Evolutionary conservation across 2,329 filamentous ascomycete genomes (phyloP), one percentile per base, ranked within the genome.

Genomic region (Atkinsonella texensis): DNA sequence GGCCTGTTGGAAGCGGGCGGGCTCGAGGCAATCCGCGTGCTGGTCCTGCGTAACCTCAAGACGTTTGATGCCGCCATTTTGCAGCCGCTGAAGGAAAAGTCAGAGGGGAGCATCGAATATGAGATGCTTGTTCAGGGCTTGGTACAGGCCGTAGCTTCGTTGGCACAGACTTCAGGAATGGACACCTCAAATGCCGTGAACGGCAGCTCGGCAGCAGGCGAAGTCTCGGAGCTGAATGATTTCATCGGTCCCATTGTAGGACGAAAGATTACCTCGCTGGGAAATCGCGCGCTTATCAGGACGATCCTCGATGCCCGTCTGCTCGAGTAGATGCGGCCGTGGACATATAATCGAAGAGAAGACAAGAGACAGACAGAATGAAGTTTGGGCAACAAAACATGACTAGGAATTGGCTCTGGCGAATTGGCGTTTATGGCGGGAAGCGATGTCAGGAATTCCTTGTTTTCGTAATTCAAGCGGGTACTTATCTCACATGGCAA

Each of bases 1-100:
- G 91, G 90, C 1, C 73, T 98, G 2, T 76, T 84, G 2, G 81
- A 84, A 1, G 84, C 94, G 23, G 89, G 89, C 28, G 89, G 78
- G 0, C 70, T 75, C 20, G 78, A 81, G 60, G 75, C 76, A 8
- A 73, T 81, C 38, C 74, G 77, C 12, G 70, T 81, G 2, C 66
- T 81, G 33, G 70, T 80, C 12, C 65, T 82, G 35, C 74, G 75
- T 17, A 79, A 79, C 58, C 68, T 82, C 44, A 75, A 75, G 58
- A 68, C 68, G 13, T 77, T 81, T 50, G 77, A 80, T 58, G 60
- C 68, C 0, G 69, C 68, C 7, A 77, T 81, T 53, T 68, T 82
- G 46, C 69, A 73, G 54, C 77, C 76, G 5, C 64, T 81, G 42
- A 73, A 67, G 51, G 74, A 79, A 40, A 76, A 72, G 59, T 69